phyloP scores from a whole-genome alignment of 208 protist genomes.

The Trypanosoma congolense region DNA sequence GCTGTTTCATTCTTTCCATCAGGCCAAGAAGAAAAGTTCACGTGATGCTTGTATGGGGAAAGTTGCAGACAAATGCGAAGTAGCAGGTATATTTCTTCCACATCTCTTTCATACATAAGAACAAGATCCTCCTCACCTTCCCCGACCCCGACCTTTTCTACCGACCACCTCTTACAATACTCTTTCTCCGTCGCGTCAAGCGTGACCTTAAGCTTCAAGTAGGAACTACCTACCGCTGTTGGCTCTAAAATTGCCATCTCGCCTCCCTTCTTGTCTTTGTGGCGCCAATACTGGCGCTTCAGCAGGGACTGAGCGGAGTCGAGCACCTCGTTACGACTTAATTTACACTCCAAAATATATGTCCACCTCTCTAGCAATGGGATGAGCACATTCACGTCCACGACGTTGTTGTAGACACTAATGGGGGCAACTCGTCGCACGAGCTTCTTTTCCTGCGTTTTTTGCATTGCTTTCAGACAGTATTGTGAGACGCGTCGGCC shows the following conservation, averaged over 20 bases:
- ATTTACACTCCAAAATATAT: conserved; percentile 1
- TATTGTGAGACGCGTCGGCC: background rate
- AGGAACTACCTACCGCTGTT: background rate
- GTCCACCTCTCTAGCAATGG: conserved; percentile 23
- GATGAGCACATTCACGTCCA: conserved; percentile 16
- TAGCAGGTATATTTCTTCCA: conserved; percentile 20
- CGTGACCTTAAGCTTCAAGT: background rate
- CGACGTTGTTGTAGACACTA: conserved; percentile 22
- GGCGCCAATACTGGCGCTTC: background rate
- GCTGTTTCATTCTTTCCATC: too few relatives aligned
- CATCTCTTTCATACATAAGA: conserved; percentile 16
- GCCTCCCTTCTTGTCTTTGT: background rate
- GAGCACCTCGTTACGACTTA: conserved; percentile 10
- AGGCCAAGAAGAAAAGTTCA: too few relatives aligned
- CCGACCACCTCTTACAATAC: background rate
- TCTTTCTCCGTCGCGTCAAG: background rate
- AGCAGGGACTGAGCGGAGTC: conserved; percentile 11
- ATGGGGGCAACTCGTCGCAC: conserved; percentile 6
- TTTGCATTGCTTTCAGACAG: background rate
- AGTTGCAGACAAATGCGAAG: conserved; percentile 18
- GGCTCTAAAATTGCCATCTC: background rate
- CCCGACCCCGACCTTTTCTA: background rate
- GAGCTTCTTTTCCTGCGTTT: background rate
- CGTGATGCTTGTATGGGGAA: conserved; percentile 25
- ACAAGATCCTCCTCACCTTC: background rate